Evolutionary conservation across 1,284 basidiomycete species (phyloP).

Genomic region (Xerocomus amazonicus): DNA sequence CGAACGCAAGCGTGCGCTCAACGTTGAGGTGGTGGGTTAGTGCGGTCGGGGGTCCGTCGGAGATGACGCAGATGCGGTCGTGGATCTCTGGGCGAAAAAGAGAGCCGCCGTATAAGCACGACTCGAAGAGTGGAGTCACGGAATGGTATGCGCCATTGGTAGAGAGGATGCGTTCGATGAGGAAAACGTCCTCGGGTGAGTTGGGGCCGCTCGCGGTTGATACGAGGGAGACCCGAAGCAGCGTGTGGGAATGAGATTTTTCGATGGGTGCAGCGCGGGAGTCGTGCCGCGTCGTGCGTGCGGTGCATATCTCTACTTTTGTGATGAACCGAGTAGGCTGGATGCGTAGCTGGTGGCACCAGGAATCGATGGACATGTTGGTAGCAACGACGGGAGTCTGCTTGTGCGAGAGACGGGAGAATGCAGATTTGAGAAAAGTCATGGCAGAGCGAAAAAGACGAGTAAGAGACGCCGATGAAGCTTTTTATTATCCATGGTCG

Average conservation of each 20-base stretch:
- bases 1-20: constrained; percentile 12
- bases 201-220: too few species aligned
- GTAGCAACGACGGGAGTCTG: not conserved
- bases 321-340: constrained; percentile 2
- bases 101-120: too few species aligned
- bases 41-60: too few species aligned
- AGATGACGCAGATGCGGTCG: too few species aligned
- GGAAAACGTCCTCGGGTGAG: too few species aligned
- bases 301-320: constrained; percentile 17
- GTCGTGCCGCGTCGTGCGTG: not conserved
- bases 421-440: constrained; percentile 2
- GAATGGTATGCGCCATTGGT: too few species aligned
- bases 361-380: constrained; percentile 5
- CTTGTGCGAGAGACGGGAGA: constrained; percentile 5
- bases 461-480: too few species aligned
- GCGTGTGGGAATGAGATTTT: not conserved
- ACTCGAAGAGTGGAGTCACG: too few species aligned
- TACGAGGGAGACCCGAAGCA: too few species aligned
- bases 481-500: too few species aligned
- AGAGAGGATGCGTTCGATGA: too few species aligned
- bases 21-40: not conserved
- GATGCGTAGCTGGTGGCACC: not conserved
- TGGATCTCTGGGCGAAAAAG: too few species aligned
- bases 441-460: not conserved
- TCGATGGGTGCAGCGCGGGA: not conserved